Evolutionary conservation across 768 basidiomycete species (phyloP).

Genomic region (Rickenella mellea): DNA sequence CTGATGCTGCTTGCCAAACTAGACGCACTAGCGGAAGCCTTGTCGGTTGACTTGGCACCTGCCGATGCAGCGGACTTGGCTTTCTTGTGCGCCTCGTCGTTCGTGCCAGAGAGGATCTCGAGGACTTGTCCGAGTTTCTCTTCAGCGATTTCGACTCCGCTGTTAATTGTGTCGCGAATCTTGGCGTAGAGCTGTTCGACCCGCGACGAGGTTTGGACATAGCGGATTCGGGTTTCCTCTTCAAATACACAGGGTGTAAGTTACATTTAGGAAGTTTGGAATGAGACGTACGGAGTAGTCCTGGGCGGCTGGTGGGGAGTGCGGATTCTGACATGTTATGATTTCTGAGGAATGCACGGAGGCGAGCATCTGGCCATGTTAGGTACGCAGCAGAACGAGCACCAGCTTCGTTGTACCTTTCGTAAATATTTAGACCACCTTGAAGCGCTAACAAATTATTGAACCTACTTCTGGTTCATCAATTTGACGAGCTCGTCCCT

Average conservation of each 20-base stretch:
- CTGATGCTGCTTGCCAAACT: neutral
- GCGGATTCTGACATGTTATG: slow-evolving; percentile 63
- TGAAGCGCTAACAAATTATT: neutral
- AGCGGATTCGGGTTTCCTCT: slow-evolving; percentile 76
- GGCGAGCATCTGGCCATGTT: slow-evolving; percentile 86
- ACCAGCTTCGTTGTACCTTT: slow-evolving; percentile 46
- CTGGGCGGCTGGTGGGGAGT: slow-evolving; percentile 56
- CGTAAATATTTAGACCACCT: slow-evolving; percentile 2
- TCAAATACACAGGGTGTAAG: slow-evolving; percentile 2
- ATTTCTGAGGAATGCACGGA: slow-evolving; percentile 81
- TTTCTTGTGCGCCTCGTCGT: slow-evolving; percentile 15
- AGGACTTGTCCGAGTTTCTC: slow-evolving; percentile 52
- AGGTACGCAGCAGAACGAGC: slow-evolving; percentile 54
- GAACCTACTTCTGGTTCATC: slow-evolving; percentile 57
- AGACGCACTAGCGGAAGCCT: neutral
- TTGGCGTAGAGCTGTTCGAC: slow-evolving; percentile 48
- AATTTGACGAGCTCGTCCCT: slow-evolving; percentile 69
- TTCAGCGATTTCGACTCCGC: slow-evolving; percentile 64
- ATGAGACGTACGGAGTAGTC: slow-evolving; percentile 57
- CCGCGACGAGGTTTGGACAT: slow-evolving; percentile 53
- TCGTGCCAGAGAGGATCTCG: slow-evolving; percentile 33
- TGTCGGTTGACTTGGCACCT: slow-evolving; percentile 15
- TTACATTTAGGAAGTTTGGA: neutral
- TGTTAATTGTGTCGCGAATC: slow-evolving; percentile 58
- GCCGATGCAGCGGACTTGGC: slow-evolving; percentile 4